Conservation (phyloP, 768 basidiomycete species). For the Exidia glandulosa region DNA sequence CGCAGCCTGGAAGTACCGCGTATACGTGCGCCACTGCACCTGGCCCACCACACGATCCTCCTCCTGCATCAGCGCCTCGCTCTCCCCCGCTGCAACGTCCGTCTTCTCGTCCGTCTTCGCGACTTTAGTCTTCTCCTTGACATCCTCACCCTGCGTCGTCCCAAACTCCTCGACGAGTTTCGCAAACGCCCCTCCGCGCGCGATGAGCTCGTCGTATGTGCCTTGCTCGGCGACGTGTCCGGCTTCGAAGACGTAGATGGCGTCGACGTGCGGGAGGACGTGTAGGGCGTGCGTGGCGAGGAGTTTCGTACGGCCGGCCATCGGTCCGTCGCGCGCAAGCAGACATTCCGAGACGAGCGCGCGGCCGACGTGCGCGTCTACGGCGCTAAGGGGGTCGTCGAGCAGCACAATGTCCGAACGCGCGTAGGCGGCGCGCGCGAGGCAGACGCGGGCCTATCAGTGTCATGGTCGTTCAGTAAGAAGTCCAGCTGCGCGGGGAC, state of each 20-base stretch:
- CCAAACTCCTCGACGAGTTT: constrained; percentile 49
- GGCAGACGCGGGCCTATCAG: constrained; percentile 55
- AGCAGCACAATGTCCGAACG: constrained; percentile 62
- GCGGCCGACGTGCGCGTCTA: constrained; percentile 68
- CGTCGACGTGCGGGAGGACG: constrained; percentile 8
- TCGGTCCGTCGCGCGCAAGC: constrained; percentile 11
- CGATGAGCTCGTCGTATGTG: constrained; percentile 34
- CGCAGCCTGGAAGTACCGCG: constrained; percentile 34
- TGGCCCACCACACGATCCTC: constrained; percentile 50
- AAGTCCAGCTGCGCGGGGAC: background rate
- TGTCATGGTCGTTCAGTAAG: background rate
- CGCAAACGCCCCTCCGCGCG: constrained; percentile 32
- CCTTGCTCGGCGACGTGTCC: constrained; percentile 21
- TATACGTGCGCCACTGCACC: constrained; percentile 38
- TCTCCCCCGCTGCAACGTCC: constrained; percentile 19
- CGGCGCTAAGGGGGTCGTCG: constrained; percentile 73
- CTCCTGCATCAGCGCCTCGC: constrained; percentile 35
- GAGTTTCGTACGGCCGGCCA: constrained; percentile 17
- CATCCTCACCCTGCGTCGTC: constrained; percentile 15
- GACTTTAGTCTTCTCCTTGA: constrained; percentile 12
- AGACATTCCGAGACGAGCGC: constrained; percentile 53
- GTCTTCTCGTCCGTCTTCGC: constrained; percentile 7
- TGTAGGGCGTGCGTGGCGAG: constrained; percentile 15
- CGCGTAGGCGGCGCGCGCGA: constrained; percentile 71
- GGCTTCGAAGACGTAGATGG: constrained; percentile 12